Evolutionary conservation across 2,329 filamentous ascomycete species (phyloP).

Genomic region (Ophiocordyceps robertsii): DNA sequence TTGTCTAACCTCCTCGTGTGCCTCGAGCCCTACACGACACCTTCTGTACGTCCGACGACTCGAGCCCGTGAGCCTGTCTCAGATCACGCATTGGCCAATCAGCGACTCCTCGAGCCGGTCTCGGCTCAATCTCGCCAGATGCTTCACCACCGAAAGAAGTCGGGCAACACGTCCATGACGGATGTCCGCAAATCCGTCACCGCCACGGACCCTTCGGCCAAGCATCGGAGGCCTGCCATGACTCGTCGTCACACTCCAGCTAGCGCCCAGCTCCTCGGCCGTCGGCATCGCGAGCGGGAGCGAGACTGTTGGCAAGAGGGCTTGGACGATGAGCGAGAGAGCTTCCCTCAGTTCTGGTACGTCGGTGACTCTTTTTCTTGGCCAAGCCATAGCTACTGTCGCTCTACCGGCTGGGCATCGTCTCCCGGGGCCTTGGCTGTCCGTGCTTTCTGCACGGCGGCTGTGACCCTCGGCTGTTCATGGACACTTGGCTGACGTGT

Average conservation of each 20-base stretch:
- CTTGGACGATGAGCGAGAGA: conserved; percentile 45
- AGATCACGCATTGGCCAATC: conserved; percentile 2
- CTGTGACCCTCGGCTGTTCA: no score
- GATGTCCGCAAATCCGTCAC: conserved; percentile 39
- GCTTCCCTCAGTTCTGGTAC: conserved; percentile 53
- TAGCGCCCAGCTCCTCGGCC: conserved; percentile 32
- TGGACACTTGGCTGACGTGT: neutral
- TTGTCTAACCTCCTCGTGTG: no score
- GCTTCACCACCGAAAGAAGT: conserved; percentile 45
- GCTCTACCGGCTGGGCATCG: conserved; percentile 5
- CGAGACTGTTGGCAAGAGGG: conserved; percentile 31
- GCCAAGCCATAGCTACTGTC: neutral
- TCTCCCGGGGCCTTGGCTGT: neutral
- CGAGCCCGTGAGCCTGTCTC: neutral
- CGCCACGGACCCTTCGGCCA: conserved; percentile 27
- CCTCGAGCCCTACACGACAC: neutral
- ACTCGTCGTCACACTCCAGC: conserved; percentile 28
- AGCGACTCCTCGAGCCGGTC: neutral
- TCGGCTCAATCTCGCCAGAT: conserved; percentile 10
- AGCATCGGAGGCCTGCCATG: conserved; percentile 33
- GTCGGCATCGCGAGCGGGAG: conserved; percentile 36
- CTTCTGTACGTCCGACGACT: neutral
- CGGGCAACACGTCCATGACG: conserved; percentile 41
- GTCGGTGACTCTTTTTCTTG: conserved; percentile 13
- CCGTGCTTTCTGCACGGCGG: no score